A percentile compares a stretch with the other conserved stretches of the same genome.
These are phyloP conservation scores for Cylindrotheca closterium DNA, from an alignment of 108 stramenopile genomes.

Conservation along the genomic window DNA sequence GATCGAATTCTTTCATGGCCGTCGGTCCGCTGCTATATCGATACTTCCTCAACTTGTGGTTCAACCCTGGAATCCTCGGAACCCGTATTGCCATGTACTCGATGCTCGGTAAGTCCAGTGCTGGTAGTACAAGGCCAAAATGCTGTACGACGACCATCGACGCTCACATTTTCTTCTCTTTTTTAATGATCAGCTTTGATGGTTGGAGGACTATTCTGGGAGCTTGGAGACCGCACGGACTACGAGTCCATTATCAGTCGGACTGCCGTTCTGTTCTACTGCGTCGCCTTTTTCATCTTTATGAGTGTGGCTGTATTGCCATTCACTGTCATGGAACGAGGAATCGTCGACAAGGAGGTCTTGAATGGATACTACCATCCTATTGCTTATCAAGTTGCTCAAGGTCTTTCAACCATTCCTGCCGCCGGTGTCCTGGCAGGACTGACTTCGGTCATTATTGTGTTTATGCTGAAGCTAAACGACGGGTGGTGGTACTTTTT, in stretches of 20 bases:
- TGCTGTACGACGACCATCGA: too few relatives aligned
- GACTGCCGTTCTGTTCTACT: constrained; percentile 53
- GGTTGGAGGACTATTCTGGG: constrained; percentile 52
- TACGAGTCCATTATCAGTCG: constrained; percentile 29
- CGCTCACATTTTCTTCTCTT: constrained; percentile 1
- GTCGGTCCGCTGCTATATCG: constrained; percentile 35
- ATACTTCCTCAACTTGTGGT: constrained; percentile 47
- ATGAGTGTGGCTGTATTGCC: constrained; percentile 62
- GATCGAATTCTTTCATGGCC: not conserved
- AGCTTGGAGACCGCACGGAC: constrained; percentile 31
- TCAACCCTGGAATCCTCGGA: constrained; percentile 59
- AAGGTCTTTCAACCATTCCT: constrained; percentile 39
- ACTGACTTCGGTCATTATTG: constrained; percentile 45
- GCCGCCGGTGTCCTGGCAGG: constrained; percentile 41
- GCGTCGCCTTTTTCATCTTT: constrained; percentile 65
- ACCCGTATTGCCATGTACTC: constrained; percentile 59
- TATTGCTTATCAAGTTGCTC: constrained; percentile 41
- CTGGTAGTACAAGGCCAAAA: too few relatives aligned
- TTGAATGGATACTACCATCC: constrained; percentile 58
- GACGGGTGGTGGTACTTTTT: constrained; percentile 45
- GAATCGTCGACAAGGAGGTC: constrained; percentile 66
- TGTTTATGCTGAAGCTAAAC: too few relatives aligned
- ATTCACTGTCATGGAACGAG: constrained; percentile 59
- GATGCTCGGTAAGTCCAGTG: constrained; percentile 22
- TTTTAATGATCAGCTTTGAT: constrained; percentile 22